These are phyloP conservation scores for Epichloe hybrida DNA, from an alignment of 2,329 filamentous ascomycete genomes.

Conservation along the genomic window DNA sequence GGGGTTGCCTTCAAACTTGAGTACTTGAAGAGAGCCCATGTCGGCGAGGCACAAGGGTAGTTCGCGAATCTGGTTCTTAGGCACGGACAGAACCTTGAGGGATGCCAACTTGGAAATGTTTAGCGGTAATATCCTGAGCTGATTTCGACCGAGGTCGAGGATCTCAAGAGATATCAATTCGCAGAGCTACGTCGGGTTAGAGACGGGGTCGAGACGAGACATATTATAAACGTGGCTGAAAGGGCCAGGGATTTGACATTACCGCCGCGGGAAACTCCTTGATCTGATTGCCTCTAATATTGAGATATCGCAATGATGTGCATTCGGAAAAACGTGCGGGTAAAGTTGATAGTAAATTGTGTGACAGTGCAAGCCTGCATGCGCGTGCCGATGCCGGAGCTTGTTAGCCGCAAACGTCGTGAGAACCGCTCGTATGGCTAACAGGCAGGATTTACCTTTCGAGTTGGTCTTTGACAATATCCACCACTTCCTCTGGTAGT, in stretches of 20 bases:
- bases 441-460: conserved; percentile 41
- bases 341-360: conserved; percentile 60
- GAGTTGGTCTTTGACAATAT: conserved; percentile 60
- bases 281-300: conserved; percentile 65
- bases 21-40: conserved; percentile 76
- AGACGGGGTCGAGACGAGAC: conserved; percentile 7
- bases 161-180: conserved; percentile 81
- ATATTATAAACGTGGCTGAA: not conserved
- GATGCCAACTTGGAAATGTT: conserved; percentile 72
- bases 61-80: conserved; percentile 75
- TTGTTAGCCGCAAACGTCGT: not conserved
- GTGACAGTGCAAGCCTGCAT: conserved; percentile 61
- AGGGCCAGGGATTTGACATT: conserved; percentile 12
- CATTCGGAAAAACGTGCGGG: conserved; percentile 62
- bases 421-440: not conserved
- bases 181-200: conserved; percentile 50
- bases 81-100: conserved; percentile 77
- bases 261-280: conserved; percentile 46
- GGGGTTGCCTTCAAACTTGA: conserved; percentile 83
- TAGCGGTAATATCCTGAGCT: conserved; percentile 61
- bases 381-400: not conserved
- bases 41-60: conserved; percentile 75
- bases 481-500: conserved; percentile 60
- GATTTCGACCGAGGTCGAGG: conserved; percentile 82
- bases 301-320: conserved; percentile 65